Evolutionary conservation across 2,329 filamentous ascomycete genomes (phyloP), one percentile per base, ranked within the genome.

Genomic region (Sporothrix globosa): DNA sequence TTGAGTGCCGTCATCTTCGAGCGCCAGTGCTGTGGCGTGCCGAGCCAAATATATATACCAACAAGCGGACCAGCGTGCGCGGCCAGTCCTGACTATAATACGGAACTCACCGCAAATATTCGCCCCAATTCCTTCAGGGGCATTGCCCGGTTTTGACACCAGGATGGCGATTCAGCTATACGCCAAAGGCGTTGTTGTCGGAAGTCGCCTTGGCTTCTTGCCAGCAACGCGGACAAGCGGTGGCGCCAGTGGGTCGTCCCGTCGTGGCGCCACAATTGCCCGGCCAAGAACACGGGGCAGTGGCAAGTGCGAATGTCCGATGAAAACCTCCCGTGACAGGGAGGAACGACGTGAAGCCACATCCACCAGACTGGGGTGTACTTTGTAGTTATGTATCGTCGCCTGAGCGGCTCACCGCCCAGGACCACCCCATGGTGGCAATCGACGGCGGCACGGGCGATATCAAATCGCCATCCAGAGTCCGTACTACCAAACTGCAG

Each of bases 171-270:
- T 17, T 41, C 54, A 63, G 19, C n/a, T 17, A 2, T 44, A 9
- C 41, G 41, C 7, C 13, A 21, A 19, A 34, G 53, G 27, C 19
- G n/a, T 9, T 63, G 58, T 10, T 5, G 39, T 27, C 21, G n/a
- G 21, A n/a, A 44, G 39, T 46, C 39, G 58, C 58, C 58, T 63
- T 39, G 58, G 58, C 58, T 27, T 46, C 58, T 46, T 61, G 39
- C 34, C 13, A 7, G 5, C 17, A 56, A 17, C 10, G 54, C 58
- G 39, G 58, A 46, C 58, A 39, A 46, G 44, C 39, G 39, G 24
- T 24, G 11, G 58, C 41, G 30, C 39, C 58, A 39, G 58, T 27
- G 58, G 58, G 39, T 63, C 58, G 41, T 63, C 21, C 58, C 58
- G 58, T 39, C 27, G 27, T 27, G 58, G 39, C 21, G 21, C 58